Conservation (phyloP, 441 rosid species). For the Gossypium aridum region DNA sequence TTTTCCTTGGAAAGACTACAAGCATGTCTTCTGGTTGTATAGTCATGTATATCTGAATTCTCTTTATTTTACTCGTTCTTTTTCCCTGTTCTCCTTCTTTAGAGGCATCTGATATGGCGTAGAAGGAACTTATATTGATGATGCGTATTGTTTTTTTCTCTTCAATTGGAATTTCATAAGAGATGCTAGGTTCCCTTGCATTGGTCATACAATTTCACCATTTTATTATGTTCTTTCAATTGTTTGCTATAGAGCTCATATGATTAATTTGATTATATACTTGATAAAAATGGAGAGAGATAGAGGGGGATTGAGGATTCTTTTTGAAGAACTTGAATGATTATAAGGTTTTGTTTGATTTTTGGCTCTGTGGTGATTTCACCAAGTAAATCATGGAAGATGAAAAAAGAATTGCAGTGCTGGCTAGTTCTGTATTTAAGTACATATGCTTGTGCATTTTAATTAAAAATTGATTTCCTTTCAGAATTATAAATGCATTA, state of each 20-base stretch:
- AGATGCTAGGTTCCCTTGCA: not conserved
- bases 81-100: not conserved
- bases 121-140: not conserved
- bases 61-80: not conserved
- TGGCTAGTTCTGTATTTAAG: not conserved
- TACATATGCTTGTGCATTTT: not conserved
- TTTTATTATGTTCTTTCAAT: not conserved
- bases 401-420: not conserved
- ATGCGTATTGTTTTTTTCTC: not conserved
- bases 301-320: not conserved
- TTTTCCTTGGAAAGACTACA: not conserved
- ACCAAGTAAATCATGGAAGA: not conserved
- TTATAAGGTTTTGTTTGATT: not conserved
- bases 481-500: not conserved
- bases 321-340: not conserved
- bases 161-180: not conserved
- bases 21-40: slow-evolving; percentile 3
- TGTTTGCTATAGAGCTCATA: not conserved
- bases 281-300: not conserved
- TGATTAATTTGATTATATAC: not conserved
- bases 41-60: not conserved
- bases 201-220: not conserved
- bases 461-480: not conserved
- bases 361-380: slow-evolving; percentile 2
- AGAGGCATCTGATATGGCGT: not conserved